phyloP scores from a whole-genome alignment of 2,329 filamentous ascomycete genomes.

The Mariannaea elegans region DNA sequence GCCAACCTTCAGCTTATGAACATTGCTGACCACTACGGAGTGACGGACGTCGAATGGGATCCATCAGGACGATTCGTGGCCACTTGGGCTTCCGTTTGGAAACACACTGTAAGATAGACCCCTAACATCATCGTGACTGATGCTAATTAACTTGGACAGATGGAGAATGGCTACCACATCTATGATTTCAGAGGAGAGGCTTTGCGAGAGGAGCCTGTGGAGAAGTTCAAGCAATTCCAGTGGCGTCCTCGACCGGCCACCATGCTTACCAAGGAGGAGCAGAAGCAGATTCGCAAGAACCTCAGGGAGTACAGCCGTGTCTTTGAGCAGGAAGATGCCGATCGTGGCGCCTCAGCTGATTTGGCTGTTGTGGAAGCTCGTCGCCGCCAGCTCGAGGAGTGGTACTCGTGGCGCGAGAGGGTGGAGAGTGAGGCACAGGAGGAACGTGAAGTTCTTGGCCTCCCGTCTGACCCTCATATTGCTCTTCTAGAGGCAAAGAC shows the following conservation, averaged over 20 bases:
- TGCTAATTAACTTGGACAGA: constrained; percentile 61
- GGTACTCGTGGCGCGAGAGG: constrained; percentile 82
- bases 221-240: constrained; percentile 97
- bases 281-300: constrained; percentile 98
- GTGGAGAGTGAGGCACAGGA: constrained; percentile 77
- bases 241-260: constrained; percentile 93
- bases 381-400: constrained; percentile 84
- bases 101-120: constrained; percentile 78
- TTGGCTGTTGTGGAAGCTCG: constrained; percentile 91
- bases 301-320: constrained; percentile 93
- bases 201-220: constrained; percentile 88
- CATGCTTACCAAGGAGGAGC: constrained; percentile 95
- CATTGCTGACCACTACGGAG: constrained; percentile 92
- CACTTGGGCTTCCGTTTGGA: constrained; percentile 94
- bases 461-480: constrained; percentile 72
- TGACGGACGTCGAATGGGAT: constrained; percentile 98
- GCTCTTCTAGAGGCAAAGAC: constrained; percentile 67
- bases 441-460: constrained; percentile 73
- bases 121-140: constrained; percentile 2
- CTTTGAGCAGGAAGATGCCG: constrained; percentile 95
- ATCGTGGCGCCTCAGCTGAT: constrained; percentile 93
- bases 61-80: constrained; percentile 94
- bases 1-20: constrained; percentile 97
- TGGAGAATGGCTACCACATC: constrained; percentile 99
- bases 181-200: constrained; percentile 95